Evolutionary conservation across 331 rosid species (phyloP).

Genomic region (Acacia pycnantha): DNA sequence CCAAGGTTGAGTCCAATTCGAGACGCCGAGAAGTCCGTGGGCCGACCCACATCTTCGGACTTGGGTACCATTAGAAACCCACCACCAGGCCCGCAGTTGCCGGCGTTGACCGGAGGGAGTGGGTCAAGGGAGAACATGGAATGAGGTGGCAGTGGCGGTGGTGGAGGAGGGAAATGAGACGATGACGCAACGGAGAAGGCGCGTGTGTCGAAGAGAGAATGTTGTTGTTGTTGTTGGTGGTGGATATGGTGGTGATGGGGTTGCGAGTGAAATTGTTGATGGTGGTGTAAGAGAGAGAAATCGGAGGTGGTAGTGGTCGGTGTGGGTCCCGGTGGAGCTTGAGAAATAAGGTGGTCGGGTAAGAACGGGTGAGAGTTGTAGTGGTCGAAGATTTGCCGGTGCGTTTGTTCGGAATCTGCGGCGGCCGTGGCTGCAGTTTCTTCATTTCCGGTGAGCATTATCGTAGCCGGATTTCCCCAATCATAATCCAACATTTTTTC

Average conservation of each 20-base stretch:
- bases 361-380: constrained; percentile 25
- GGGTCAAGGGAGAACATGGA: constrained; percentile 46
- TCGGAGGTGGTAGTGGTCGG: neutral
- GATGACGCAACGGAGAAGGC: constrained; percentile 43
- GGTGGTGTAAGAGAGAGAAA: constrained; percentile 21
- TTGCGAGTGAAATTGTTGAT: constrained; percentile 14
- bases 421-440: constrained; percentile 23
- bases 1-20: constrained; percentile 77
- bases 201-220: constrained; percentile 51
- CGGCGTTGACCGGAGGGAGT: constrained; percentile 22
- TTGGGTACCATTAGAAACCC: constrained; percentile 52
- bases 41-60: constrained; percentile 39
- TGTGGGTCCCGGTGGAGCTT: constrained; percentile 27
- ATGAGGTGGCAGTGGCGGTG: neutral
- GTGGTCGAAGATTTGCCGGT: constrained; percentile 47
- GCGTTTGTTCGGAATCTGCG: constrained; percentile 39
- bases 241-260: constrained; percentile 10
- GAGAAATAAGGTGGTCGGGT: constrained; percentile 24
- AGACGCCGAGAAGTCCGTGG: constrained; percentile 44
- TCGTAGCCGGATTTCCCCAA: constrained; percentile 64
- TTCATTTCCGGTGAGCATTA: constrained; percentile 52
- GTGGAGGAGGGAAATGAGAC: constrained; percentile 23
- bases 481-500: constrained; percentile 64
- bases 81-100: constrained; percentile 31
- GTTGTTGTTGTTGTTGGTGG: constrained; percentile 33